Conservation (phyloP, 164 flowering plant genomes). For the Magnolia kwangsiensis region DNA sequence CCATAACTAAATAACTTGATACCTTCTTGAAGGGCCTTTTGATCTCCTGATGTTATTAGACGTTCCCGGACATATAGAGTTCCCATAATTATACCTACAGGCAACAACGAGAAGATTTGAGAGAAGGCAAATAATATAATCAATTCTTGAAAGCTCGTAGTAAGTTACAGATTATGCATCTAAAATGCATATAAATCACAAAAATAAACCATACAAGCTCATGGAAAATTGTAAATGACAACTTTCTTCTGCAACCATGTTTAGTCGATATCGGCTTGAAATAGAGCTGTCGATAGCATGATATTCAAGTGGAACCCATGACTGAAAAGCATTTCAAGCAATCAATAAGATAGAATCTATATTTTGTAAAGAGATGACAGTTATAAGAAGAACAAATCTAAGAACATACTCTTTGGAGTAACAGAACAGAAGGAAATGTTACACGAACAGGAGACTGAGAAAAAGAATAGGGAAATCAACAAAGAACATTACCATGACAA, state of each 20-base stretch:
- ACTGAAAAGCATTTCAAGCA: constrained; percentile 25
- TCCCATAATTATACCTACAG: constrained; percentile 59
- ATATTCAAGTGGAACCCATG: constrained; percentile 66
- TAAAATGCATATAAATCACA: not conserved
- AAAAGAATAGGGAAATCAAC: not conserved
- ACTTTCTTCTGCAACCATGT: constrained; percentile 44
- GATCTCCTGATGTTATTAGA: constrained; percentile 20
- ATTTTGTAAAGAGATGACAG: too few species aligned
- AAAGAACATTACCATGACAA: too few species aligned
- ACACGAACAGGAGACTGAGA: not conserved
- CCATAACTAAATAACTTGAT: not conserved
- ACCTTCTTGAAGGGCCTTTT: constrained; percentile 54
- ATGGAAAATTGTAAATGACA: constrained; percentile 51
- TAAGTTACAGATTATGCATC: not conserved
- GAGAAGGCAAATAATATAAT: not conserved
- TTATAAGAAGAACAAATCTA: not conserved
- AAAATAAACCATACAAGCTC: constrained; percentile 51
- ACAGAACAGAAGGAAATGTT: not conserved
- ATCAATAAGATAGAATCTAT: not conserved
- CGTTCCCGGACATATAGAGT: constrained; percentile 57
- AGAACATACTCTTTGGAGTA: not conserved
- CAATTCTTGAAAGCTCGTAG: too few species aligned
- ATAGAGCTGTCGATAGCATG: constrained; percentile 44
- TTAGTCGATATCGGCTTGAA: constrained; percentile 38
- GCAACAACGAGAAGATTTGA: constrained; percentile 1